These are phyloP conservation scores for Saturnispora kantuleensis DNA, from an alignment of 805 yeast species.

Conservation along the genomic window DNA sequence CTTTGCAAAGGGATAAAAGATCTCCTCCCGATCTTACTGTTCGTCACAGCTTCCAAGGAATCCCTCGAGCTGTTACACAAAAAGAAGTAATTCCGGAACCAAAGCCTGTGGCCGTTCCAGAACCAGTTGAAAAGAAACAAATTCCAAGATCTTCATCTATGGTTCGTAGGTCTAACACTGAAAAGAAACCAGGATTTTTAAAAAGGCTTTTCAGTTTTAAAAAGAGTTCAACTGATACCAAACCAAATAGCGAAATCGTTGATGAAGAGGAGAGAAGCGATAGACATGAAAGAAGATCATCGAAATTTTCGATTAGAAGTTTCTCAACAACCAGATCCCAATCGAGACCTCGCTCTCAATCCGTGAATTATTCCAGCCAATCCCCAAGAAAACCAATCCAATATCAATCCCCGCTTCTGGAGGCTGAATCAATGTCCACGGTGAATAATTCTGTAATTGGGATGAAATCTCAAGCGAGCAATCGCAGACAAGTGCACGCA, in stretches of 20 bases:
- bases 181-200: constrained; percentile 5
- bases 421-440: not conserved
- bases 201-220: constrained; percentile 6
- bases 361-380: not conserved
- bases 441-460: not conserved
- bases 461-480: constrained; percentile 7
- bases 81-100: not conserved
- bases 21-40: too few relatives aligned
- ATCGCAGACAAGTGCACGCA: constrained; percentile 4
- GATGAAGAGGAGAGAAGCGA: constrained; percentile 2
- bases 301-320: constrained; percentile 1
- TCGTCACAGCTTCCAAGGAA: too few relatives aligned
- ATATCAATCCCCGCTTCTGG: not conserved
- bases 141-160: not conserved
- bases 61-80: not conserved
- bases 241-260: not conserved
- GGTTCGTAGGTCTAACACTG: not conserved
- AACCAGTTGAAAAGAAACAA: not conserved
- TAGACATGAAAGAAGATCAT: not conserved
- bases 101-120: not conserved
- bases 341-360: not conserved
- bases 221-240: not conserved
- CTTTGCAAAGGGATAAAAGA: too few relatives aligned
- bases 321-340: not conserved
- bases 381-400: not conserved